These are phyloP conservation scores for Plasmodium ovale DNA, from an alignment of 169 alveolate genomes.

Conservation along the genomic window DNA sequence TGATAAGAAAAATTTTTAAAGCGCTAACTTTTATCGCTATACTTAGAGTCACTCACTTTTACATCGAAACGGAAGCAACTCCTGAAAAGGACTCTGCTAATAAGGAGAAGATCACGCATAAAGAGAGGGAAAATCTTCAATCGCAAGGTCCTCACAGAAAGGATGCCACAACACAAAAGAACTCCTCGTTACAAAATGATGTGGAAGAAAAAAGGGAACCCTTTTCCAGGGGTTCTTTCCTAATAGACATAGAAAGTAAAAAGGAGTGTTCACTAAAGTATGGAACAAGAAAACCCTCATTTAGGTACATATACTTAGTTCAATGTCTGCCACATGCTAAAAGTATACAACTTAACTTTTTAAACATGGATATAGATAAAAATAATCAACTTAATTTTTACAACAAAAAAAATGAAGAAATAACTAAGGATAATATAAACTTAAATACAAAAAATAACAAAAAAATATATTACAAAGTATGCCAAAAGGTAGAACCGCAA, in stretches of 20 bases:
- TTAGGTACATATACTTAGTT: conserved; percentile 29
- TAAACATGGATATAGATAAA: neutral
- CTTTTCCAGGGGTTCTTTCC: neutral
- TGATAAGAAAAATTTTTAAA: conserved; percentile 3
- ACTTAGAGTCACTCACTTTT: no score
- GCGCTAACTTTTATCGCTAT: neutral
- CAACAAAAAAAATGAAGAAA: conserved; percentile 24
- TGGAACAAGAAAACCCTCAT: conserved; percentile 3
- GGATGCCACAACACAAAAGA: no score
- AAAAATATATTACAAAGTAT: conserved; percentile 32
- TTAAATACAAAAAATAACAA: neutral
- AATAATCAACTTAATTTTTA: conserved; percentile 5
- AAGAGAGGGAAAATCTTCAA: no score
- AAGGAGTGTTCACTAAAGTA: conserved; percentile 39
- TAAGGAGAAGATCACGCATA: no score
- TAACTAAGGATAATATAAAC: conserved; percentile 19
- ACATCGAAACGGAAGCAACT: no score
- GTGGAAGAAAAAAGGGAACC: neutral
- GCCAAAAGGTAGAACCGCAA: neutral
- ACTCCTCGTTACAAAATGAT: conserved; percentile 10
- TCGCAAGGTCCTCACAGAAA: no score
- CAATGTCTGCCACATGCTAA: conserved; percentile 20
- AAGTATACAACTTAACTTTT: conserved; percentile 13
- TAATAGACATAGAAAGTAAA: conserved; percentile 26
- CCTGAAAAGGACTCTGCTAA: no score